Percentiles rank a stretch among this genome's conserved stretches.
Conservation (phyloP, 83 land plant genomes). For the Thuja plicata region DNA sequence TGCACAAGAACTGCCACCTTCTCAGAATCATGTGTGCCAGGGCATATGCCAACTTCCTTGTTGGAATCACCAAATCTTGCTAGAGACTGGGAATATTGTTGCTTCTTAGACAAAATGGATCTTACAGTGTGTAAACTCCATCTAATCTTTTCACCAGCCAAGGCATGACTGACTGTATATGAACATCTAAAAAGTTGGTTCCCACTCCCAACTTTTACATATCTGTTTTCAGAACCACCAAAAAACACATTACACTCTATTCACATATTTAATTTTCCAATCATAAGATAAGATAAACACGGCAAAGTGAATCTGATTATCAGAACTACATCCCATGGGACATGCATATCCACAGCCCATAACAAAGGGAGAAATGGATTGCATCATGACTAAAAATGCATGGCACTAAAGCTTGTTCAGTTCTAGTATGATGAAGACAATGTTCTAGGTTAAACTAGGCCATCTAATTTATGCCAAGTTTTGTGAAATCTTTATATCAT, state of each 20-base stretch:
- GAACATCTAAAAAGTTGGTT: slow-evolving; percentile 87
- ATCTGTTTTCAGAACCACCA: slow-evolving; percentile 41
- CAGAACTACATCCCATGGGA: background rate
- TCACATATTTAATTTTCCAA: background rate
- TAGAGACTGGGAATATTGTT: slow-evolving; percentile 77
- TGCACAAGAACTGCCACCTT: slow-evolving; percentile 90
- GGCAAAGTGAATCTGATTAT: background rate
- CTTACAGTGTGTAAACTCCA: slow-evolving; percentile 95
- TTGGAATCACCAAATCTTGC: slow-evolving; percentile 93
- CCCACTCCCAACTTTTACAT: slow-evolving; percentile 81
- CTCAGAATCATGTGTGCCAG: slow-evolving; percentile 85
- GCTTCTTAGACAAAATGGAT: slow-evolving; percentile 62
- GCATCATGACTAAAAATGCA: background rate
- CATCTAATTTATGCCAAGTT: background rate
- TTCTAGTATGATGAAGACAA: background rate
- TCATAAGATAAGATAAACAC: background rate
- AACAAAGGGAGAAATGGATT: background rate
- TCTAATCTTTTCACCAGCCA: slow-evolving; percentile 91
- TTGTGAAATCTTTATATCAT: background rate
- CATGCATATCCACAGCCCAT: background rate
- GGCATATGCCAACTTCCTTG: slow-evolving; percentile 84
- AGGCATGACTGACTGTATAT: slow-evolving; percentile 63
- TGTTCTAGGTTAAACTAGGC: background rate
- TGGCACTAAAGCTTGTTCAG: background rate
- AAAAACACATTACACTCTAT: background rate